Base-by-base conservation (phyloP, 768 basidiomycete genomes). In the Termitomyces sp. region DNA sequence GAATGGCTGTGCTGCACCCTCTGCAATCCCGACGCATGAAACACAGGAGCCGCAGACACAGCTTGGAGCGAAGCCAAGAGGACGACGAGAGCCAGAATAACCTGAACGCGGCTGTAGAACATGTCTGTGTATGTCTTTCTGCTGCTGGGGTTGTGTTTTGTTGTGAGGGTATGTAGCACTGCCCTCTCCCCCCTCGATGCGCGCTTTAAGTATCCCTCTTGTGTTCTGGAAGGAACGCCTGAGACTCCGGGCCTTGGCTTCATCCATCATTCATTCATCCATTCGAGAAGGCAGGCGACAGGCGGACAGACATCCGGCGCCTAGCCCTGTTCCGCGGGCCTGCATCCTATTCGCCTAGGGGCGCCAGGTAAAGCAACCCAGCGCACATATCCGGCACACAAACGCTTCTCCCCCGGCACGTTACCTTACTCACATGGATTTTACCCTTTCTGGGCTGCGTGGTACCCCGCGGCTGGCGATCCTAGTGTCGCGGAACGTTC, bases 81-180 rank as follows among this genome's bases (percentile, higher is more conserved):
- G 26, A 64, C 46, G 49, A 63, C 42, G 37, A 65, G 51, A 39
- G 58, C 56, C 22, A 63, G 48, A 51, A 62, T 40, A 33, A 57
- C 24, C 4, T 32, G 46, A 61, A 52, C 42, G 18, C 56, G 56
- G 48, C 22, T 54, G 54, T 43, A 40, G 42, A 57, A 60, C 62
- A 64, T 63, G 20, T 12, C 50, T 36, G 30, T 37, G 18, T 37
- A 5, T 47, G 12, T 37, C 20, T 24, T 10, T 18, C 22, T 22
- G 45, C 37, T 33, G 44, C 13, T 34, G 34, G 49, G 47, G 26
- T 42, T 14, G n/a, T 40, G 39, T 40, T 40, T 14, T 40, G 48
- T 39, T 53, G 50, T 24, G 51, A n/a, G n/a, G n/a, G n/a, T n/a
- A n/a, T n/a, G n/a, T 33, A 51, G 45, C 32, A 44, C 13, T 30